Conservation (phyloP, 176 grass and related monocot genomes). For the Leersia perrieri region DNA sequence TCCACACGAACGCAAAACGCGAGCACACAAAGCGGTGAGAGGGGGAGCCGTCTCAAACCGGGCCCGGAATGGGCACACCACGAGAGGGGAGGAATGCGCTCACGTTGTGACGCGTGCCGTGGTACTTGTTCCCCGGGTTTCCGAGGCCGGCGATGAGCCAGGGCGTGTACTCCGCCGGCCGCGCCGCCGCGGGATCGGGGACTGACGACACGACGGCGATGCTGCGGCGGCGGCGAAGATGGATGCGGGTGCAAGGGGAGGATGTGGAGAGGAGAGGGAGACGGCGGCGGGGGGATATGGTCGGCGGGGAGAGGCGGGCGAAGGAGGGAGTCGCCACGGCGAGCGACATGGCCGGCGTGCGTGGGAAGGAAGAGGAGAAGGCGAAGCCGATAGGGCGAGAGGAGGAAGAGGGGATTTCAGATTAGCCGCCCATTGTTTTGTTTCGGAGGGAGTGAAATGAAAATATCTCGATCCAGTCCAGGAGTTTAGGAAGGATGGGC, state of each 20-base stretch:
- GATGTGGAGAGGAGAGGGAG: background rate
- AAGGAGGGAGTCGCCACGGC: constrained; percentile 23
- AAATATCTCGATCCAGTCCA: constrained; percentile 16
- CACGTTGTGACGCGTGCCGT: constrained; percentile 93
- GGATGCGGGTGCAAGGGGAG: constrained; percentile 2
- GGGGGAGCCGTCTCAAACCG: background rate
- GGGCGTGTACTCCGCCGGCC: constrained; percentile 74
- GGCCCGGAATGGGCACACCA: background rate
- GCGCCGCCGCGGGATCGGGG: constrained; percentile 41
- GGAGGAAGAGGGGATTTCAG: background rate
- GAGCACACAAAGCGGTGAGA: background rate
- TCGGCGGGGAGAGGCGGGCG: background rate
- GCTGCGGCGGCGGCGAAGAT: background rate
- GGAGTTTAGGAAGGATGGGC: background rate
- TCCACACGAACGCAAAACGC: background rate
- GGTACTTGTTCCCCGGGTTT: constrained; percentile 88
- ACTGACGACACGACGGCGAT: constrained; percentile 43
- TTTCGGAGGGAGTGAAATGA: background rate
- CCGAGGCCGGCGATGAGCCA: constrained; percentile 97
- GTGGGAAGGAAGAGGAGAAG: background rate
- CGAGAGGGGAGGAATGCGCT: background rate
- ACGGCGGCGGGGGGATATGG: background rate
- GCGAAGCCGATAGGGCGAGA: constrained; percentile 17
- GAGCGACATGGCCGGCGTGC: constrained; percentile 30
- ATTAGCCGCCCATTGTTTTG: background rate